phyloP scores from a whole-genome alignment of 2,329 filamentous ascomycete genomes.

The Ambrosiella xylebori region DNA sequence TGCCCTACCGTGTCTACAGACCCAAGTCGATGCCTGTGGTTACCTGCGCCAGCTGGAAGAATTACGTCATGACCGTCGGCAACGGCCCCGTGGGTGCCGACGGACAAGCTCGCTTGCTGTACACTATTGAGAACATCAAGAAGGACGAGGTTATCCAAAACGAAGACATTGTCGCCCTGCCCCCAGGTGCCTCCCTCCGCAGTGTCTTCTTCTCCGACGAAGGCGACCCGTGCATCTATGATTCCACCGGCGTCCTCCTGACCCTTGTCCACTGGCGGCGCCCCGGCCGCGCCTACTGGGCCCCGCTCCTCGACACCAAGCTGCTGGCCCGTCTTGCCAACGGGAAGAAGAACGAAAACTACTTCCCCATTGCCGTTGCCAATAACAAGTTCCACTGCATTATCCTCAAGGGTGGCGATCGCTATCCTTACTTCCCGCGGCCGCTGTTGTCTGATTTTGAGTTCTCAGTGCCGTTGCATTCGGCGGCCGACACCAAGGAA shows the following conservation, averaged over 20 bases:
- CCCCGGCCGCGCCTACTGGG: slow-evolving; percentile 73
- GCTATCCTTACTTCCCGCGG: slow-evolving; percentile 81
- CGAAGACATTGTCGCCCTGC: slow-evolving; percentile 76
- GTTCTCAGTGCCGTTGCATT: slow-evolving; percentile 60
- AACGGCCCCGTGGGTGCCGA: slow-evolving; percentile 74
- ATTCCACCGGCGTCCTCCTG: slow-evolving; percentile 75
- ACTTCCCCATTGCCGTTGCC: slow-evolving; percentile 91
- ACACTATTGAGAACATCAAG: slow-evolving; percentile 90
- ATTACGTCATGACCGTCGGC: slow-evolving; percentile 91
- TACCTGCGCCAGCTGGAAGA: slow-evolving; percentile 81
- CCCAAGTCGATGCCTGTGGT: slow-evolving; percentile 83
- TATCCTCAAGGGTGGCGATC: slow-evolving; percentile 89
- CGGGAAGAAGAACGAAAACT: slow-evolving; percentile 73
- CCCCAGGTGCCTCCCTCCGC: slow-evolving; percentile 53
- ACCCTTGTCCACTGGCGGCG: slow-evolving; percentile 82
- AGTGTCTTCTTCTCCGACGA: slow-evolving; percentile 83
- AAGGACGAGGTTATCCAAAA: slow-evolving; percentile 87
- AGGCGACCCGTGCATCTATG: slow-evolving; percentile 94
- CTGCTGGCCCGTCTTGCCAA: slow-evolving; percentile 64
- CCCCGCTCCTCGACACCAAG: slow-evolving; percentile 80
- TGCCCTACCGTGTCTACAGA: slow-evolving; percentile 74
- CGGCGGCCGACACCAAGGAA: slow-evolving; percentile 17
- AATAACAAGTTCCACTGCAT: slow-evolving; percentile 93
- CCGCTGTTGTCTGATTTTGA: slow-evolving; percentile 86
- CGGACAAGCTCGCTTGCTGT: slow-evolving; percentile 61